phyloP scores from a whole-genome alignment of 1,284 basidiomycete species.

The Athelia sp. region DNA sequence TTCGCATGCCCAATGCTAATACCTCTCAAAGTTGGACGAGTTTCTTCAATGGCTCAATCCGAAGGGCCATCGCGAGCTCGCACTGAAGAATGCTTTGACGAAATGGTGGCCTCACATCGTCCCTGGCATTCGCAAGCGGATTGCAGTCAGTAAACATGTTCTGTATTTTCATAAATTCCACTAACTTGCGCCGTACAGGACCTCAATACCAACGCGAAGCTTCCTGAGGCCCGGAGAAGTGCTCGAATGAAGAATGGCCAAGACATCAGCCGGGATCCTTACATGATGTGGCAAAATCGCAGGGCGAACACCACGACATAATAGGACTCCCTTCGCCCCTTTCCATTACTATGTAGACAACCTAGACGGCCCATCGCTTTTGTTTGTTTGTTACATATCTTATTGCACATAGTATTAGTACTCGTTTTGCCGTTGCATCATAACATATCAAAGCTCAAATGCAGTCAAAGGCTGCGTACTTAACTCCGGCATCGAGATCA shows the following conservation, averaged over 20 bases:
- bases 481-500: too few species aligned
- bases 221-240: slow-evolving; percentile 75
- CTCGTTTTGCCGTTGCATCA: background rate
- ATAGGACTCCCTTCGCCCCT: background rate
- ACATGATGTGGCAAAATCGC: slow-evolving; percentile 81
- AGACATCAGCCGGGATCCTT: slow-evolving; percentile 69
- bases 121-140: slow-evolving; percentile 74
- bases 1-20: slow-evolving; percentile 11
- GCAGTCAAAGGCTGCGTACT: too few species aligned
- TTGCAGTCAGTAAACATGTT: slow-evolving; percentile 46
- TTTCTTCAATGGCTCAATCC: slow-evolving; percentile 88
- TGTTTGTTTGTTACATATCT: background rate
- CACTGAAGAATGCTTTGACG: slow-evolving; percentile 72
- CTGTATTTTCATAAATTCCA: slow-evolving; percentile 4
- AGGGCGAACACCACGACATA: slow-evolving; percentile 39
- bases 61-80: slow-evolving; percentile 84
- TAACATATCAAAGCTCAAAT: too few species aligned
- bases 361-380: background rate
- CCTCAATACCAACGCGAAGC: slow-evolving; percentile 55
- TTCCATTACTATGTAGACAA: background rate
- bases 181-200: slow-evolving; percentile 40
- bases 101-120: slow-evolving; percentile 87
- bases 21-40: slow-evolving; percentile 59
- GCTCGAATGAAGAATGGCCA: slow-evolving; percentile 60
- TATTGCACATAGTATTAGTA: background rate